Conservation (phyloP, 176 grass and related monocot genomes). For the Musa acuminata region DNA sequence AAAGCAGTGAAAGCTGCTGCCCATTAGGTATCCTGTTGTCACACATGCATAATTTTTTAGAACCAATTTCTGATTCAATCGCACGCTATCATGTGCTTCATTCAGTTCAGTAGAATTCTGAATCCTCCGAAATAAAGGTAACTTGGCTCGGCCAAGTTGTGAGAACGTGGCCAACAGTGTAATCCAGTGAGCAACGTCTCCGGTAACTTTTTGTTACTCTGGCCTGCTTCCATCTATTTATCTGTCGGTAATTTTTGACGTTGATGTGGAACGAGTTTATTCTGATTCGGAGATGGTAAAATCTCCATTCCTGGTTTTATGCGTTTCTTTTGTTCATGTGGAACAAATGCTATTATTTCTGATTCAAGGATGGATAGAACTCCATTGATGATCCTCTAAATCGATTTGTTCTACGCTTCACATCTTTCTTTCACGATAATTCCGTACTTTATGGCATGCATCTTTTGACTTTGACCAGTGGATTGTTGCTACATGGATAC, state of each 20-base stretch:
- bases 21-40: conserved; percentile 19
- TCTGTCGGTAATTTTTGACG: not conserved
- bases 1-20: conserved; percentile 69
- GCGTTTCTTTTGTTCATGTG: not conserved
- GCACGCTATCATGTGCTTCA: too few relatives aligned
- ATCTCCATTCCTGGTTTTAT: not conserved
- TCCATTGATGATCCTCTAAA: too few relatives aligned
- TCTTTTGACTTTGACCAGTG: too few relatives aligned
- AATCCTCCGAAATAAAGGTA: not conserved
- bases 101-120: not conserved
- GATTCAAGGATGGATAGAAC: not conserved
- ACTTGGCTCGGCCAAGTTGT: not conserved
- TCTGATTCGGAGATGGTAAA: not conserved
- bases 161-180: not conserved
- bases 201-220: not conserved
- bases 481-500: too few relatives aligned
- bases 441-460: too few relatives aligned
- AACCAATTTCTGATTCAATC: too few relatives aligned
- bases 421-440: too few relatives aligned
- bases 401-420: too few relatives aligned
- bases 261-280: not conserved
- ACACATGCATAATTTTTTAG: not conserved
- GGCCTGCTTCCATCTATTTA: not conserved
- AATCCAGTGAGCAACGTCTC: not conserved
- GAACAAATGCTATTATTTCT: not conserved